Percentiles rank a stretch among this genome's conserved stretches.
Evolutionary conservation across 441 rosid genomes (phyloP).

Genomic region (Arabidopsis hybrid): DNA sequence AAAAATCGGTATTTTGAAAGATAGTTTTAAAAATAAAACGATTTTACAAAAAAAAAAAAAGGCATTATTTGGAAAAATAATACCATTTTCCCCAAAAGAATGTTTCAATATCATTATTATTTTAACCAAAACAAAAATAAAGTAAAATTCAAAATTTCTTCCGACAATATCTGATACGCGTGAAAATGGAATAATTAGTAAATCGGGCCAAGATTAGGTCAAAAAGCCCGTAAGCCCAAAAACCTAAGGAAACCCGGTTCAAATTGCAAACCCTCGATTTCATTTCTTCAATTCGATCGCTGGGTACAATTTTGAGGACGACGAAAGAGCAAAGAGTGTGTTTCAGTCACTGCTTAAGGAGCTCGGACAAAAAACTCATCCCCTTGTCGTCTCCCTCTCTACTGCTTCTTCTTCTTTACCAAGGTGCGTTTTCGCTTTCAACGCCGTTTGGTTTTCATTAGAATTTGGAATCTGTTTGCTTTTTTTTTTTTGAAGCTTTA

Average conservation of each 20-base stretch:
- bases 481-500: neutral
- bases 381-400: slow-evolving; percentile 1
- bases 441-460: neutral
- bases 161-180: neutral
- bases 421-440: slow-evolving; percentile 11
- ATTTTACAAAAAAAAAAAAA: too few relatives aligned
- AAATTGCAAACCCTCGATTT: slow-evolving; percentile 42
- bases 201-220: slow-evolving; percentile 34
- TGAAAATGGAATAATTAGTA: neutral
- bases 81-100: too few relatives aligned
- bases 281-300: slow-evolving; percentile 15
- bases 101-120: too few relatives aligned
- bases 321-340: slow-evolving; percentile 33
- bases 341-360: slow-evolving; percentile 26
- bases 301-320: slow-evolving; percentile 26
- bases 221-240: slow-evolving; percentile 38
- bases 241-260: slow-evolving; percentile 39
- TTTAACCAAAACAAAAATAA: too few relatives aligned
- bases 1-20: too few relatives aligned
- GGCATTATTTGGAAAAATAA: too few relatives aligned
- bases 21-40: too few relatives aligned
- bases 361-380: slow-evolving; percentile 29
- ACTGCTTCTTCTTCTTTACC: neutral
- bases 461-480: neutral
- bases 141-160: too few relatives aligned